phyloP scores from a whole-genome alignment of 768 basidiomycete species.

The Paxillus ammoniavirescens region DNA sequence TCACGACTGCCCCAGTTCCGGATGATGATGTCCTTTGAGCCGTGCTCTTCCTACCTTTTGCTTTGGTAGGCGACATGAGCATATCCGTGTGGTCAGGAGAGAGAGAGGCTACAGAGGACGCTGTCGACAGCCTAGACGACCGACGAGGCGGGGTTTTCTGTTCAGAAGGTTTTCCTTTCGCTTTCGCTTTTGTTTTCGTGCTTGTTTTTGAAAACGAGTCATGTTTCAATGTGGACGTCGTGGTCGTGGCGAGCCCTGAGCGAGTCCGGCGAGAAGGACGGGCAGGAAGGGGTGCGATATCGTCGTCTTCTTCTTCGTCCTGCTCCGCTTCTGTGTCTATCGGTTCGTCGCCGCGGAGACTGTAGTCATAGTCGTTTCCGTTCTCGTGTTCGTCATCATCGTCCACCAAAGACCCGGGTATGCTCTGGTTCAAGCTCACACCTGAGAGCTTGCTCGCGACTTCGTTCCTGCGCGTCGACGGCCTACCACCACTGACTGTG shows the following conservation, averaged over 20 bases:
- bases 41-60: constrained; percentile 20
- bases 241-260: constrained; percentile 11
- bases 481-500: not conserved
- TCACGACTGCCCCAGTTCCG: constrained; percentile 16
- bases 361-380: not conserved
- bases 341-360: too few species aligned
- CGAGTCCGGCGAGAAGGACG: constrained; percentile 21
- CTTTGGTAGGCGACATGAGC: constrained; percentile 22
- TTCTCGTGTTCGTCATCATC: constrained; percentile 26
- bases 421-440: constrained; percentile 26
- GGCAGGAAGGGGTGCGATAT: constrained; percentile 32
- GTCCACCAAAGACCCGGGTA: constrained; percentile 45
- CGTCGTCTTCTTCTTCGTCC: constrained; percentile 35
- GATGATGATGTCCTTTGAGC: constrained; percentile 9
- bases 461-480: constrained; percentile 1
- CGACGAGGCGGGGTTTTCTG: constrained; percentile 31
- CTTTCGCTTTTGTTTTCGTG: constrained; percentile 17
- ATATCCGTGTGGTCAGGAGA: constrained; percentile 30
- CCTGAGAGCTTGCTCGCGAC: constrained; percentile 12
- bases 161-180: constrained; percentile 18
- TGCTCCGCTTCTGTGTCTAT: constrained; percentile 16
- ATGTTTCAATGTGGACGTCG: constrained; percentile 6
- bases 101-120: constrained; percentile 25
- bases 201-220: constrained; percentile 3
- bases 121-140: constrained; percentile 38